Evolutionary conservation across 345 rosid species (phyloP).

Genomic region (Salix dunnii): DNA sequence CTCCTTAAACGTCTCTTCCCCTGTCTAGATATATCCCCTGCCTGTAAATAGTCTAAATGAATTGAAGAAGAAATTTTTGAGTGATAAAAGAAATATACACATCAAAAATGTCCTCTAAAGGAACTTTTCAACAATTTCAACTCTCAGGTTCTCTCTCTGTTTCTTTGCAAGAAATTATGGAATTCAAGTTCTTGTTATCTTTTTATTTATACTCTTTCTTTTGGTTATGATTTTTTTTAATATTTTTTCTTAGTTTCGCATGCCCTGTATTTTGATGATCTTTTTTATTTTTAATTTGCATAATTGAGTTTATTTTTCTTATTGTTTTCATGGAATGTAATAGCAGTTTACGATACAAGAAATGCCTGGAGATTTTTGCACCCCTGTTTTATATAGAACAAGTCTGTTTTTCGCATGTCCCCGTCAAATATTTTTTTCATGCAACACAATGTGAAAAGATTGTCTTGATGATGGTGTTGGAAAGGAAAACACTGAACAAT

Average conservation of each 20-base stretch:
- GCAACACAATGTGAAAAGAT: not conserved
- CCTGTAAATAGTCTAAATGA: not conserved
- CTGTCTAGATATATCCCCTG: not conserved
- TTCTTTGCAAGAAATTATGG: not conserved
- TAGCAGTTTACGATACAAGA: not conserved
- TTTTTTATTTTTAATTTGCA: too few relatives aligned
- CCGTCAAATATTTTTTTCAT: too few relatives aligned
- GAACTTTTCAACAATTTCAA: conserved; percentile 4
- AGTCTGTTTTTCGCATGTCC: not conserved
- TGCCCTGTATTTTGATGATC: not conserved
- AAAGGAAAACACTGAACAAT: not conserved
- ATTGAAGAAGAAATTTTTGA: not conserved
- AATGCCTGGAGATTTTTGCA: not conserved
- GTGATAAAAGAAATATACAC: not conserved
- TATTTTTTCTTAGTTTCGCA: not conserved
- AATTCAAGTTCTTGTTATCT: not conserved
- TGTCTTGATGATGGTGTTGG: not conserved
- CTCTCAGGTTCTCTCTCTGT: conserved; percentile 1
- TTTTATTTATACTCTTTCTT: not conserved
- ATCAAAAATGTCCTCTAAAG: not conserved
- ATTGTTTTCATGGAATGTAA: not conserved
- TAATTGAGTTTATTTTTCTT: not conserved
- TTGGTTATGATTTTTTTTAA: not conserved
- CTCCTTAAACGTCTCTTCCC: not conserved
- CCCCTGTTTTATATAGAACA: not conserved